Percentiles rank a stretch among this genome's conserved stretches.
Evolutionary conservation across 352 stramenopile genomes (phyloP).

Genomic region (Phytophthora cryptogea): DNA sequence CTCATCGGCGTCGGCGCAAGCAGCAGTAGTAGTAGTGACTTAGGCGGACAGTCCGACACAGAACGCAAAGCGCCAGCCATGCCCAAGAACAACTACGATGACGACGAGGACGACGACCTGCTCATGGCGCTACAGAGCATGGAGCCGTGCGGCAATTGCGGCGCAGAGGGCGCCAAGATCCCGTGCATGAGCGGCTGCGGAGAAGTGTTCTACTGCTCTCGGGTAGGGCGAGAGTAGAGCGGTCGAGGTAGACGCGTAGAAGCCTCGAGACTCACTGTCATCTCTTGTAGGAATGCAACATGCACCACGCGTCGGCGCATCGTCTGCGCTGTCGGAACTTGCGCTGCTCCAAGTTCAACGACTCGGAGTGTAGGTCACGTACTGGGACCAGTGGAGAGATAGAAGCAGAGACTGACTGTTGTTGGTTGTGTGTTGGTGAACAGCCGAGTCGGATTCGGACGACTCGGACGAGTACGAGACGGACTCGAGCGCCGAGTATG

Average conservation of each 20-base stretch:
- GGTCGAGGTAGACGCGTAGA: neutral
- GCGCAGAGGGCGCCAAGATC: constrained; percentile 79
- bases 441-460: constrained; percentile 79
- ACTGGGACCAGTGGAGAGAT: neutral
- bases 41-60: neutral
- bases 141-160: constrained; percentile 87
- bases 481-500: constrained; percentile 55
- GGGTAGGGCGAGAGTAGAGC: constrained; percentile 40
- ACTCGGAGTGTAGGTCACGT: constrained; percentile 80
- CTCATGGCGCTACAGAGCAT: constrained; percentile 86
- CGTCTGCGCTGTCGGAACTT: constrained; percentile 84
- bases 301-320: constrained; percentile 89
- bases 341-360: constrained; percentile 89
- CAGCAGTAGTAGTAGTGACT: neutral
- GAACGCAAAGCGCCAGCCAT: constrained; percentile 16
- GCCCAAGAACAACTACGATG: constrained; percentile 80
- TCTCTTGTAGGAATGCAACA: constrained; percentile 73
- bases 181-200: constrained; percentile 87
- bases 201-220: constrained; percentile 89
- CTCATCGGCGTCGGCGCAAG: constrained; percentile 14
- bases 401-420: neutral
- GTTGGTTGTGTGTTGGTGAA: constrained; percentile 4
- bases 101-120: constrained; percentile 87
- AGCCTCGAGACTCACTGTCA: neutral
- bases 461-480: constrained; percentile 80